Base-by-base conservation (phyloP, 805 yeast species). In the Lipomyces sp. region DNA sequence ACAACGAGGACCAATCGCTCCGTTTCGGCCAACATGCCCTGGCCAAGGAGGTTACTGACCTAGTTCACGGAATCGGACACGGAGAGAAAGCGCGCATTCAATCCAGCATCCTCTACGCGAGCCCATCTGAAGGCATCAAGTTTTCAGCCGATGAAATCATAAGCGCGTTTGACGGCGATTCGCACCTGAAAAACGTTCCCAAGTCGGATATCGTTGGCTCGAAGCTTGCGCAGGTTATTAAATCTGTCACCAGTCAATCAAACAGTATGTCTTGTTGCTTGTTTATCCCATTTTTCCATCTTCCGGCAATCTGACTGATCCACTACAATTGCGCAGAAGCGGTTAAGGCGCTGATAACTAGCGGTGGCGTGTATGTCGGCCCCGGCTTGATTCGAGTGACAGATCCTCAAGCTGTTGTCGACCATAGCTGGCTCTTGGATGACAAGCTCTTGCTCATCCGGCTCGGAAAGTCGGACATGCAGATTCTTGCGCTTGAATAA, bases 1-100 rank as follows among this genome's bases (percentile, higher is more conserved):
- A 91, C 62, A 54, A 61, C 4, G 51, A 65, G 21, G 77, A 80
- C 48, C 87, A 90, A n/a, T 80, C 83, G 1, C 58, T 69, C 26
- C 75, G 96, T 48, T 58, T 73, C 13, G 97, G 90, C 0, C 98
- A 93, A 68, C 74, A 80, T 40, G 65, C 82, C 0, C 74, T 93
- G 28, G 98, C 98, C 0, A 69, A 78, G 32, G 96, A 91, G 64
- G 85, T 90, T 41, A 84, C 91, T 5, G 95, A 88, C 61, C 73
- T 93, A 61, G 75, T 93, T 37, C 96, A 90, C 68, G 98, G 98
- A 0, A 74, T 73, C 7, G 91, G 89, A 3, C 75, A 76, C 8
- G 90, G 96, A 2, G 73, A 76, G 23, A 77, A 80, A 34, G 86
- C 93, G 59, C 78, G 80, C 19, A 70, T 76, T 21, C 76, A 86